Conservation (phyloP, 2,329 filamentous ascomycete species). For the Aquanectria penicillioides region DNA sequence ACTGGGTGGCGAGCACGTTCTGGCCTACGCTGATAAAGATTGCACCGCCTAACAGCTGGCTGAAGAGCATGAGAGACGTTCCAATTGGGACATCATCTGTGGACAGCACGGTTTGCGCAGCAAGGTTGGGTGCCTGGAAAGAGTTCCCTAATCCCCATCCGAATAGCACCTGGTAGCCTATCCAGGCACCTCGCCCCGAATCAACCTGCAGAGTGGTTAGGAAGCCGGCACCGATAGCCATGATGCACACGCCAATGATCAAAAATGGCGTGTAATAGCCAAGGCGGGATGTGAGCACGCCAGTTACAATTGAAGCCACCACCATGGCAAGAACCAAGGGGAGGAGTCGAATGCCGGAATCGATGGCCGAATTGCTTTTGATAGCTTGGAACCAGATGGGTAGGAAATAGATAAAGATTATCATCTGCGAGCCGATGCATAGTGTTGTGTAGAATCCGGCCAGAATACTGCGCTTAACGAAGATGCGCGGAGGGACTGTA, state of each 20-base stretch:
- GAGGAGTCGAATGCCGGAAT: slow-evolving; percentile 43
- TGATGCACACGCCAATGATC: slow-evolving; percentile 46
- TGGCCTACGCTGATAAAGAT: slow-evolving; percentile 63
- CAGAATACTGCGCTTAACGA: slow-evolving; percentile 52
- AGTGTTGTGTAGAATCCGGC: slow-evolving; percentile 44
- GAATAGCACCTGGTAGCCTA: slow-evolving; percentile 49
- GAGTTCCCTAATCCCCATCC: slow-evolving; percentile 55
- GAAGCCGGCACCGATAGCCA: slow-evolving; percentile 51
- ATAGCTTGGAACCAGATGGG: slow-evolving; percentile 64
- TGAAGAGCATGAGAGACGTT: slow-evolving; percentile 57
- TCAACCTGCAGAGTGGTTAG: slow-evolving; percentile 49
- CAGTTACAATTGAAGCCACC: slow-evolving; percentile 38
- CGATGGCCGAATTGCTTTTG: slow-evolving; percentile 44
- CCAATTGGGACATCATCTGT: slow-evolving; percentile 56
- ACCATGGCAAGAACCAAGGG: slow-evolving; percentile 43
- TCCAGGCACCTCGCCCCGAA: slow-evolving; percentile 32
- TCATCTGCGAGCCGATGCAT: slow-evolving; percentile 41
- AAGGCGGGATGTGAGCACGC: slow-evolving; percentile 36
- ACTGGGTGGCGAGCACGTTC: slow-evolving; percentile 60
- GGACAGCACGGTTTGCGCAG: slow-evolving; percentile 56
- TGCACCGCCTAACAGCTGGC: slow-evolving; percentile 54
- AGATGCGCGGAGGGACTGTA: slow-evolving; percentile 53
- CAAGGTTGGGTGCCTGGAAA: slow-evolving; percentile 56
- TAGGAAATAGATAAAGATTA: slow-evolving; percentile 52
- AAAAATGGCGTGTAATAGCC: slow-evolving; percentile 57